Conservation (phyloP, 495 filamentous ascomycete species). For the Penicillium ochrochloron region DNA sequence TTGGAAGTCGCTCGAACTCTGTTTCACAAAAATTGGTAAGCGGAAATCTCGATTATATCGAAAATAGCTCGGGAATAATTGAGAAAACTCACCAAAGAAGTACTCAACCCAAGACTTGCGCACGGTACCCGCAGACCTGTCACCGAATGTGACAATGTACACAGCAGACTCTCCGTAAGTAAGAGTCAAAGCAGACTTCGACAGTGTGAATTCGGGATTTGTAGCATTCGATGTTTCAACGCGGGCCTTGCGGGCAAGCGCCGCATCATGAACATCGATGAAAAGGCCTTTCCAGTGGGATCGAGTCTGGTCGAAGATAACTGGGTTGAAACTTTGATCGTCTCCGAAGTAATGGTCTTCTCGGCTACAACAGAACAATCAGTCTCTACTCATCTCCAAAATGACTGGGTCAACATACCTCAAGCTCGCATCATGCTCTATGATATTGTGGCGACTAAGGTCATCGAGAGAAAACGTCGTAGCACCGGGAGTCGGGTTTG, state of each 20-base stretch:
- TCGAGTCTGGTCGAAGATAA: conserved; percentile 6
- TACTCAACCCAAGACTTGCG: conserved; percentile 2
- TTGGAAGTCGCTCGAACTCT: background rate
- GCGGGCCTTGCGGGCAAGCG: conserved; percentile 1
- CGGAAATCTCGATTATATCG: background rate
- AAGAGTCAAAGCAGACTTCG: background rate
- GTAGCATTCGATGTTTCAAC: background rate
- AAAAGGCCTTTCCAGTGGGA: background rate
- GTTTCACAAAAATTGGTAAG: background rate
- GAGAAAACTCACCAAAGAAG: conserved; percentile 4
- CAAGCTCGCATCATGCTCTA: conserved; percentile 6
- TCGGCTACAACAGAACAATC: background rate
- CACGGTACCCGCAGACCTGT: background rate
- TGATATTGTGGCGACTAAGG: background rate
- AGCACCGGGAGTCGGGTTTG: background rate
- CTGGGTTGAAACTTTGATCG: conserved; percentile 4
- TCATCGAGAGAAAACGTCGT: conserved; percentile 7
- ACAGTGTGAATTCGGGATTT: background rate
- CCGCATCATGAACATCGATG: background rate
- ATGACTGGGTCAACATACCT: background rate
- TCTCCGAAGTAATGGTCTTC: conserved; percentile 1
- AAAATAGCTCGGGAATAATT: background rate
- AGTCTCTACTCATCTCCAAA: too few species aligned
- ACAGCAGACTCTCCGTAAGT: background rate
- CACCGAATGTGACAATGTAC: background rate